phyloP scores from a whole-genome alignment of 2,329 filamentous ascomycete genomes.

The Didymella lethalis region DNA sequence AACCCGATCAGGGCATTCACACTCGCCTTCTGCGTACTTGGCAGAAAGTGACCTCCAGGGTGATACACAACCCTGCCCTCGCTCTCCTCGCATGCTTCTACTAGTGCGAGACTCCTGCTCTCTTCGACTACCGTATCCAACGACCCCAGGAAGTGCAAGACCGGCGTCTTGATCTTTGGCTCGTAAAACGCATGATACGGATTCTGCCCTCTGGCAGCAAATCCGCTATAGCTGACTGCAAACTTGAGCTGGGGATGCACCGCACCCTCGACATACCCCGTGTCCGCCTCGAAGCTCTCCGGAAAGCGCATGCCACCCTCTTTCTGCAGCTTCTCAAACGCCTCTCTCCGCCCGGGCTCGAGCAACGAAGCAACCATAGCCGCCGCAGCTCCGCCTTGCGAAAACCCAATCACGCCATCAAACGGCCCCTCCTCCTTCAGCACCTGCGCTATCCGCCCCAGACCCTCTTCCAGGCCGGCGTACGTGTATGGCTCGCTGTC shows the following conservation, averaged over 20 bases:
- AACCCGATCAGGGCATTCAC: conserved; percentile 78
- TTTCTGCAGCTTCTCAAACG: conserved; percentile 56
- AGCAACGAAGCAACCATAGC: conserved; percentile 76
- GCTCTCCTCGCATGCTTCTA: conserved; percentile 67
- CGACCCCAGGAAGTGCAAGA: conserved; percentile 81
- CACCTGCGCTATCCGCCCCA: conserved; percentile 65
- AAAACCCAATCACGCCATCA: conserved; percentile 49
- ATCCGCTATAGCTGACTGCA: conserved; percentile 79
- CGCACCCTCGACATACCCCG: conserved; percentile 26
- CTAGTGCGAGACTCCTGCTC: conserved; percentile 69
- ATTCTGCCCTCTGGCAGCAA: conserved; percentile 67
- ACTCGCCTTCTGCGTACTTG: conserved; percentile 78
- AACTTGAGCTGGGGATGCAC: conserved; percentile 70
- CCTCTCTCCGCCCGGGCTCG: conserved; percentile 62
- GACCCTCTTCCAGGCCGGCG: conserved; percentile 71
- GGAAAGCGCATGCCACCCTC: conserved; percentile 62
- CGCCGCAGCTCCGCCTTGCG: conserved; percentile 63
- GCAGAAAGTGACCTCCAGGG: conserved; percentile 90
- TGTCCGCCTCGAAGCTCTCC: conserved; percentile 53
- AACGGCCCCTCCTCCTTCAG: conserved; percentile 46
- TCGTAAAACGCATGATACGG: conserved; percentile 75
- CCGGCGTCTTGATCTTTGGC: conserved; percentile 77
- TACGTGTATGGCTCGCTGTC: conserved; percentile 65
- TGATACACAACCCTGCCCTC: conserved; percentile 70
- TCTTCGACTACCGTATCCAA: conserved; percentile 91